Evolutionary conservation across 2,329 filamentous ascomycete genomes (phyloP), one percentile per base, ranked within the genome.

Genomic region (Botryotinia globosa): DNA sequence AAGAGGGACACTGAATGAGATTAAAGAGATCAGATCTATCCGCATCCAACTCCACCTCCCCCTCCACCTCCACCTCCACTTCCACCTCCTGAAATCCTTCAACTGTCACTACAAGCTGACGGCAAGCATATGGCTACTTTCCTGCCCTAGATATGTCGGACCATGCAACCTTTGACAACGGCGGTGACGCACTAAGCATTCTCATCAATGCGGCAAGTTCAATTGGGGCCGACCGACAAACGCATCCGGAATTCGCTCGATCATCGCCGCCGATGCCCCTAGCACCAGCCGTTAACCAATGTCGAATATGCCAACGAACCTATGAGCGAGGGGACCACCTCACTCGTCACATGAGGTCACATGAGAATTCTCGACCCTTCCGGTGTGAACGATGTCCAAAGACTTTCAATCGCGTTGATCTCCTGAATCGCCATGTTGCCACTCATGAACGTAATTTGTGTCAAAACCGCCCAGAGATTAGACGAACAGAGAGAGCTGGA

Each of bases 301-400:
- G 75, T 73, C 66, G 66, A n/a, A 70, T 77, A 32, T 77, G 75
- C 34, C 62, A 71, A 34, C 72, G 75, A 29, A 67, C 66, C 65
- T 77, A 77, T 45, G 76, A 76, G n/a, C 45, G 76, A 54, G 74
- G 73, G 61, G 76, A 77, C 37, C 72, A 75, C 59, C 73, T 61
- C 16, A 67, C 45, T 25, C 45, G 45, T 29, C 45, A 67, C n/a
- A 59, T 76, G 37, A 77, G 73, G 58, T 76, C 73, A 59, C 76
- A 77, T 73, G 76, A 77, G 68, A 76, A 77, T 69, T 72, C 76
- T 34, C 73, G 76, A 18, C 69, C 16, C 48, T 74, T 73, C 61
- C 74, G 73, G 29, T 77, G 76, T 67, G 56, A 68, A n/a, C 71
- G 56, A 34, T 77, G 74, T 61, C n/a, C 58, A 20, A 77, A 77